These are phyloP conservation scores for Yamadazyma conglobata DNA, from an alignment of 1,139 yeast species.

Conservation along the genomic window DNA sequence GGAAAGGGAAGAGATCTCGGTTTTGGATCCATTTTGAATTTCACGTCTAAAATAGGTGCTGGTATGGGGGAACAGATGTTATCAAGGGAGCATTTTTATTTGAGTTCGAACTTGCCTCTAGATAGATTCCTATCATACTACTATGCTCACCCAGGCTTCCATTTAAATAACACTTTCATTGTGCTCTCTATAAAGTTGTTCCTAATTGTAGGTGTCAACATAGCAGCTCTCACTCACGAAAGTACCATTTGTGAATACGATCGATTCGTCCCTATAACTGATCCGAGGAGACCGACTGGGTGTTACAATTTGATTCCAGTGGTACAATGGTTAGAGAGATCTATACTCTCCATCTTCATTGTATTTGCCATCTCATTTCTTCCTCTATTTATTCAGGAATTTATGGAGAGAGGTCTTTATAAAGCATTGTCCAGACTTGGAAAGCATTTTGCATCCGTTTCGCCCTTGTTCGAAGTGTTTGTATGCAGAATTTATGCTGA, in stretches of 20 bases:
- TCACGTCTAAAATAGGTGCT: slow-evolving; percentile 55
- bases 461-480: slow-evolving; percentile 54
- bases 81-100: slow-evolving; percentile 49
- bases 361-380: slow-evolving; percentile 49
- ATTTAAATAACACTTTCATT: slow-evolving; percentile 50
- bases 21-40: slow-evolving; percentile 50
- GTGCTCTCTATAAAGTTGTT: slow-evolving; percentile 46
- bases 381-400: slow-evolving; percentile 49
- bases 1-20: slow-evolving; percentile 58
- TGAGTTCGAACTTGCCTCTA: slow-evolving; percentile 47
- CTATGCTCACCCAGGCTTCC: slow-evolving; percentile 58
- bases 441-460: slow-evolving; percentile 47
- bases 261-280: slow-evolving; percentile 44
- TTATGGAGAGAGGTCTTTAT: slow-evolving; percentile 49
- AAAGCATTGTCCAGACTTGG: slow-evolving; percentile 42
- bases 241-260: slow-evolving; percentile 47
- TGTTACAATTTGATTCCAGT: slow-evolving; percentile 49
- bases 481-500: slow-evolving; percentile 50
- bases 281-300: slow-evolving; percentile 41
- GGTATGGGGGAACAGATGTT: slow-evolving; percentile 60
- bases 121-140: slow-evolving; percentile 52
- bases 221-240: slow-evolving; percentile 46
- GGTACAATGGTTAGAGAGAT: slow-evolving; percentile 48
- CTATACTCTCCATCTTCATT: slow-evolving; percentile 46
- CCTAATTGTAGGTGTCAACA: slow-evolving; percentile 42